Evolutionary conservation across 805 yeast species (phyloP).

Genomic region (Starmerella sp.): DNA sequence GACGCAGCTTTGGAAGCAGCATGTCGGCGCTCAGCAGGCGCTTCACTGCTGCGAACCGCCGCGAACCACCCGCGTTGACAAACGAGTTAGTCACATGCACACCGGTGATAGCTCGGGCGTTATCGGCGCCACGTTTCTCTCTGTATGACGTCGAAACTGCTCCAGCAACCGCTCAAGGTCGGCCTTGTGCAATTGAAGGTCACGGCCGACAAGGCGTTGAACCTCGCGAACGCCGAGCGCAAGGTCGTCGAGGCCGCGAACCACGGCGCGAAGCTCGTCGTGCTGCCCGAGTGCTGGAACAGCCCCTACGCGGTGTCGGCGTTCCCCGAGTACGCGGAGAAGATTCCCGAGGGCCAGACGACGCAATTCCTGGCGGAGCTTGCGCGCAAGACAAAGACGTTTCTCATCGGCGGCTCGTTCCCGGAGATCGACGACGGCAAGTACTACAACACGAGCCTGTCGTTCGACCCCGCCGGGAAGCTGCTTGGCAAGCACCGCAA

Average conservation of each 20-base stretch:
- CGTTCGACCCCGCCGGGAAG: slow-evolving; percentile 62
- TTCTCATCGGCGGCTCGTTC: slow-evolving; percentile 80
- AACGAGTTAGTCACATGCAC: too few relatives aligned
- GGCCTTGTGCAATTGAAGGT: slow-evolving; percentile 79
- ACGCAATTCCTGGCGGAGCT: slow-evolving; percentile 49
- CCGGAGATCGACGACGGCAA: slow-evolving; percentile 57
- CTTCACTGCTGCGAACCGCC: too few relatives aligned
- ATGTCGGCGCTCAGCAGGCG: too few relatives aligned
- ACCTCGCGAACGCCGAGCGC: slow-evolving; percentile 54
- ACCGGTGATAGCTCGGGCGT: too few relatives aligned
- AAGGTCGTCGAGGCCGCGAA: slow-evolving; percentile 59
- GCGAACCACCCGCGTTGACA: too few relatives aligned
- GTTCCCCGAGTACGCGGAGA: slow-evolving; percentile 79
- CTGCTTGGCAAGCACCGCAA: slow-evolving; percentile 83
- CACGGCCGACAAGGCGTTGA: slow-evolving; percentile 69
- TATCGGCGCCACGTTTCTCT: too few relatives aligned
- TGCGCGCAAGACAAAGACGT: slow-evolving; percentile 55
- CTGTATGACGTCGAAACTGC: slow-evolving; percentile 7
- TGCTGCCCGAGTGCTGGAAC: slow-evolving; percentile 92
- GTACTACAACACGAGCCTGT: slow-evolving; percentile 61
- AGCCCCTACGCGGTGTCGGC: slow-evolving; percentile 86
- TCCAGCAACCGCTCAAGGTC: slow-evolving; percentile 53
- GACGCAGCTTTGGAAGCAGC: too few relatives aligned
- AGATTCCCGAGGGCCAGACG: slow-evolving; percentile 60
- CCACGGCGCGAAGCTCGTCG: slow-evolving; percentile 55